Evolutionary conservation across 192 early-diverging fungal species (phyloP).

Genomic region (Podila horticola): DNA sequence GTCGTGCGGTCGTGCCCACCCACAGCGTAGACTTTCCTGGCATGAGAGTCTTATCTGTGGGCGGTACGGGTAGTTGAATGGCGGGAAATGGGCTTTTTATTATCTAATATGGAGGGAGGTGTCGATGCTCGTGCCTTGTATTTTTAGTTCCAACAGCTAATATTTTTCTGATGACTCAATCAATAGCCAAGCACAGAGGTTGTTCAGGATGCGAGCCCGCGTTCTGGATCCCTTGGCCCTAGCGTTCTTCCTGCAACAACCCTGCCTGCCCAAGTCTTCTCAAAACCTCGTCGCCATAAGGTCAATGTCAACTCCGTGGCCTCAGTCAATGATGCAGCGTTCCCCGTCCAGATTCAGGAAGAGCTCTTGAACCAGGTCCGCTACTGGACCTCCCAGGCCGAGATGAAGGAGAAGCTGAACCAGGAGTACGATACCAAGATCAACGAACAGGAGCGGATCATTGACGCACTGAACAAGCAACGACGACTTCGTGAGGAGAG

Average conservation of each 20-base stretch:
- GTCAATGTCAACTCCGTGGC: conserved; percentile 22
- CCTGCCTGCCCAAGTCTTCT: conserved; percentile 29
- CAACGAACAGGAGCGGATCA: conserved; percentile 60
- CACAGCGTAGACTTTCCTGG: too few relatives aligned
- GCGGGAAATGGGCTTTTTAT: too few relatives aligned
- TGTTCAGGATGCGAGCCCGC: conserved; percentile 5
- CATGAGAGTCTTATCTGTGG: too few relatives aligned
- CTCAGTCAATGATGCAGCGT: conserved; percentile 28
- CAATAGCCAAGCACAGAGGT: neutral
- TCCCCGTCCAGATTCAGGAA: conserved; percentile 48
- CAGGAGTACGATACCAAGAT: conserved; percentile 62
- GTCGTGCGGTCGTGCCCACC: too few relatives aligned
- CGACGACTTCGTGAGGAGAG: conserved; percentile 62
- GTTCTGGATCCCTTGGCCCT: conserved; percentile 15
- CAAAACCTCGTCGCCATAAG: conserved; percentile 48
- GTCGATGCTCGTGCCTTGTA: neutral
- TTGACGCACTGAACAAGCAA: conserved; percentile 60
- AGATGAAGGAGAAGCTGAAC: conserved; percentile 46
- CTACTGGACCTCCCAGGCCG: conserved; percentile 49
- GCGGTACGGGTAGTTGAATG: too few relatives aligned
- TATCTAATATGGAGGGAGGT: too few relatives aligned
- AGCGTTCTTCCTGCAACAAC: conserved; percentile 30
- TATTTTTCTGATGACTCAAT: neutral
- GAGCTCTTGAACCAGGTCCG: conserved; percentile 49
- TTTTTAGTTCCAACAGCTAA: neutral